phyloP scores from a whole-genome alignment of 2,329 filamentous ascomycete species.

The Fusarium mundagurra region DNA sequence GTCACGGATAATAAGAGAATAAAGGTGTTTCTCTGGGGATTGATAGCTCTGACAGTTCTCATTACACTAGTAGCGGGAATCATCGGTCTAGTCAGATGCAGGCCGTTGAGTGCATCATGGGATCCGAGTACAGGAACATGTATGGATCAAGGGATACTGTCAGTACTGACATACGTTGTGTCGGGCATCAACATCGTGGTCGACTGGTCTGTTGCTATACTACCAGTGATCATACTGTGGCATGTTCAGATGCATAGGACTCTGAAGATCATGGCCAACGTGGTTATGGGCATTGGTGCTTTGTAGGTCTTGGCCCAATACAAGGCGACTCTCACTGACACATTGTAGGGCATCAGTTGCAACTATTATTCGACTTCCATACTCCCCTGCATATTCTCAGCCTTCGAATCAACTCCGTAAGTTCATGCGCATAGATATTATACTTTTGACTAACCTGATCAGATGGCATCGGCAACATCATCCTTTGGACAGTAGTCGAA shows the following conservation, averaged over 20 bases:
- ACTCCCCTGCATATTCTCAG: slow-evolving; percentile 1
- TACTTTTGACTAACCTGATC: rapidly evolving
- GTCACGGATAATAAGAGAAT: neutral
- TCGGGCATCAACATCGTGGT: slow-evolving; percentile 12
- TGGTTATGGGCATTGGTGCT: slow-evolving; percentile 11
- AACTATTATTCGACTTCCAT: slow-evolving; percentile 19
- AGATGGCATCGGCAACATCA: slow-evolving; percentile 8
- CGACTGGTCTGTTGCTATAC: slow-evolving; percentile 9
- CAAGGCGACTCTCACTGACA: neutral
- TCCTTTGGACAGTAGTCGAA: slow-evolving; percentile 13
- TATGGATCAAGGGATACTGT: neutral
- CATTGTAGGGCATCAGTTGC: neutral
- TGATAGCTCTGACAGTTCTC: neutral
- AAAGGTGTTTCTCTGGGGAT: neutral
- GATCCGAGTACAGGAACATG: neutral
- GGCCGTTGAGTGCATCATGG: slow-evolving; percentile 6
- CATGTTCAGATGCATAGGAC: slow-evolving; percentile 9
- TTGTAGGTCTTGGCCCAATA: neutral
- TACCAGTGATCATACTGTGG: slow-evolving; percentile 6
- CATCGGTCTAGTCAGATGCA: neutral
- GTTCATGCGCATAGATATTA: neutral
- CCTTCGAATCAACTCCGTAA: neutral
- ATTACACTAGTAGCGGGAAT: neutral
- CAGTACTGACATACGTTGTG: slow-evolving; percentile 7
- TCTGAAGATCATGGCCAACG: neutral